Percentiles rank a stretch among this genome's conserved stretches.
Conservation (phyloP, 2,329 filamentous ascomycete species). For the Penicillium italicum region DNA sequence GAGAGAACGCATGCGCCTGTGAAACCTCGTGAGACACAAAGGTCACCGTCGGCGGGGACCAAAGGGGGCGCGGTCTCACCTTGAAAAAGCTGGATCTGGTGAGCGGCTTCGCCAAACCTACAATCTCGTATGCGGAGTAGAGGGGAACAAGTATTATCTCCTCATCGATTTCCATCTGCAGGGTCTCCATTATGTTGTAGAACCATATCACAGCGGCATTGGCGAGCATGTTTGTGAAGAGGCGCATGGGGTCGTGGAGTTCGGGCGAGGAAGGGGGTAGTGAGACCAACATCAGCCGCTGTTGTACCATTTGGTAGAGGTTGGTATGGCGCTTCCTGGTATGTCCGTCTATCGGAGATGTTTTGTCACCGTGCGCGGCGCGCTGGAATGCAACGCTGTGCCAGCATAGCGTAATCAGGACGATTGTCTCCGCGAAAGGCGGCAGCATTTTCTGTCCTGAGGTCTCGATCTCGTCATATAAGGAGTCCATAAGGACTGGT, state of each 20-base stretch:
- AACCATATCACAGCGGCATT: slow-evolving; percentile 10
- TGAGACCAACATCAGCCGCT: slow-evolving; percentile 10
- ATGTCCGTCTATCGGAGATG: background rate
- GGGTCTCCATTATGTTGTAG: slow-evolving; percentile 7
- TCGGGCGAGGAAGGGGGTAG: slow-evolving; percentile 3
- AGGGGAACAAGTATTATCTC: background rate
- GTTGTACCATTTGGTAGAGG: slow-evolving; percentile 9
- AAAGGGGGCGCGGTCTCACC: background rate
- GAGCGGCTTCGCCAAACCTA: slow-evolving; percentile 8
- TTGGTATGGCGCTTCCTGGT: slow-evolving; percentile 13
- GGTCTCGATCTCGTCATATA: slow-evolving; percentile 5
- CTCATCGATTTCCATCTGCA: background rate
- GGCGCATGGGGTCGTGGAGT: slow-evolving; percentile 14
- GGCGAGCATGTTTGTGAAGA: slow-evolving; percentile 17
- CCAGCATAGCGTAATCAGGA: slow-evolving; percentile 8
- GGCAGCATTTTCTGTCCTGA: slow-evolving; percentile 5
- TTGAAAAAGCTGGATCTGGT: slow-evolving; percentile 12
- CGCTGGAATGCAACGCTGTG: slow-evolving; percentile 3
- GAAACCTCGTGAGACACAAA: background rate
- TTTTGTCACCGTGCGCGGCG: background rate
- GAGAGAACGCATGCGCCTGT: slow-evolving; percentile 8
- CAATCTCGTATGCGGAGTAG: slow-evolving; percentile 15
- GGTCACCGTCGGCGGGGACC: background rate
- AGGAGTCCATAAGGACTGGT: slow-evolving; percentile 21
- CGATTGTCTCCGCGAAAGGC: slow-evolving; percentile 5